Percentiles rank a stretch among this genome's conserved stretches.
Conservation (phyloP, 164 flowering plant genomes). For the Magnolia sinica region DNA sequence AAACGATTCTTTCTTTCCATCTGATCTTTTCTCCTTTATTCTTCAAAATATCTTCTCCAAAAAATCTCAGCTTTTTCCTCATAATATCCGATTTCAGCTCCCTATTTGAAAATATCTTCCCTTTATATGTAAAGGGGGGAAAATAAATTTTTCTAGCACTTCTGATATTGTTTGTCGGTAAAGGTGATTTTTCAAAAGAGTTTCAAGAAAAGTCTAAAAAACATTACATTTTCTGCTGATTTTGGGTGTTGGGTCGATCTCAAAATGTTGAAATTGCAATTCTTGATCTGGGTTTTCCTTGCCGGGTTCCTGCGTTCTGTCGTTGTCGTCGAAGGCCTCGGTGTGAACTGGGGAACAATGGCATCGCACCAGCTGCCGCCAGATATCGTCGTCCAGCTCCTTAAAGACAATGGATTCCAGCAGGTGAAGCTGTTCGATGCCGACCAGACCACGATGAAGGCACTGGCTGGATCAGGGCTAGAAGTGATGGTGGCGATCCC, state of each 20-base stretch:
- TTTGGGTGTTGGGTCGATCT: background rate
- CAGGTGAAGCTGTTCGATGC: constrained; percentile 20
- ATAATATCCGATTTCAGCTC: background rate
- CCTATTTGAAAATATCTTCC: background rate
- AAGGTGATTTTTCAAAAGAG: background rate
- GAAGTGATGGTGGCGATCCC: constrained; percentile 68
- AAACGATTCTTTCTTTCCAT: background rate
- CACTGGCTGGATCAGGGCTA: constrained; percentile 37
- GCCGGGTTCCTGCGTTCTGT: constrained; percentile 12
- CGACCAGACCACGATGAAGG: constrained; percentile 3
- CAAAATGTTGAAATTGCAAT: background rate
- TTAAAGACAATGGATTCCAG: constrained; percentile 47
- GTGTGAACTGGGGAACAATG: constrained; percentile 67
- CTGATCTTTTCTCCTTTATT: background rate
- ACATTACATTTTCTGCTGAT: background rate
- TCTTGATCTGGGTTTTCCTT: constrained; percentile 12
- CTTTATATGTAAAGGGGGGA: background rate
- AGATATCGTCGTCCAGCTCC: constrained; percentile 38
- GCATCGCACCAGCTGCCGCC: constrained; percentile 50
- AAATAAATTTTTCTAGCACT: background rate
- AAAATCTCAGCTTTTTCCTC: background rate
- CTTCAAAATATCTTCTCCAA: background rate
- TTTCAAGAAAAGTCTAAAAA: too few species aligned
- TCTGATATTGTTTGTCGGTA: background rate
- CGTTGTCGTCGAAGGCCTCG: constrained; percentile 43